These are phyloP conservation scores for Violaceomyces palustris DNA, from an alignment of 1,284 basidiomycete genomes.

Conservation along the genomic window DNA sequence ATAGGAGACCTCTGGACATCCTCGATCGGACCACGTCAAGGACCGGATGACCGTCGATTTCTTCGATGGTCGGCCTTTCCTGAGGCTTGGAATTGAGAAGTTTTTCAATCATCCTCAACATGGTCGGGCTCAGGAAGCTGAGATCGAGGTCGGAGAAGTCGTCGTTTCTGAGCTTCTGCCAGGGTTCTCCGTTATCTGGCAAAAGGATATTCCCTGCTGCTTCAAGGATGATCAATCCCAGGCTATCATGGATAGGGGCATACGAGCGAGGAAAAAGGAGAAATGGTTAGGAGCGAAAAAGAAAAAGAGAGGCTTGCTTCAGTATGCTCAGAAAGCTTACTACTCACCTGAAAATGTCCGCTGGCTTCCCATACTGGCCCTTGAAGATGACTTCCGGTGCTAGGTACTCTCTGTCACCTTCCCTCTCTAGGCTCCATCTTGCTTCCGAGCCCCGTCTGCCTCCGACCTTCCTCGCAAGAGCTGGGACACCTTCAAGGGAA, in stretches of 20 bases:
- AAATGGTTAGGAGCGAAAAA: background rate
- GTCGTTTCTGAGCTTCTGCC: conserved; percentile 87
- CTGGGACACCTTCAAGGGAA: no score
- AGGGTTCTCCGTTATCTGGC: conserved; percentile 89
- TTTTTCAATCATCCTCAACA: conserved; percentile 39
- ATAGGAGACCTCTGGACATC: conserved; percentile 36
- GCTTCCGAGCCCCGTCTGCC: no score
- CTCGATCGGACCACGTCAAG: conserved; percentile 29
- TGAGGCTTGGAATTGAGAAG: conserved; percentile 33
- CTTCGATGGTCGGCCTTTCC: conserved; percentile 33
- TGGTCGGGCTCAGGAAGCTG: conserved; percentile 56
- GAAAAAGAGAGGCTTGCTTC: conserved; percentile 49
- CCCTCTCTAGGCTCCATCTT: conserved; percentile 60
- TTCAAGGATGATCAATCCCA: conserved; percentile 93
- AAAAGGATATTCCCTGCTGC: conserved; percentile 91
- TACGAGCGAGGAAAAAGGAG: conserved; percentile 2
- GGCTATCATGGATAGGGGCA: no score
- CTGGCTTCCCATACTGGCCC: conserved; percentile 83
- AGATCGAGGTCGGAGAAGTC: conserved; percentile 85
- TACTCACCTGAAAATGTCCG: conserved; percentile 97
- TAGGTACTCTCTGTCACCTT: conserved; percentile 95
- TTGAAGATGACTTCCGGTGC: conserved; percentile 87
- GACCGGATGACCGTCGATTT: conserved; percentile 30
- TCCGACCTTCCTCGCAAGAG: no score
- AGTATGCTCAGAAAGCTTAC: no score